These are phyloP conservation scores for Xylaria sp. DNA, from an alignment of 2,329 filamentous ascomycete species.

Conservation along the genomic window DNA sequence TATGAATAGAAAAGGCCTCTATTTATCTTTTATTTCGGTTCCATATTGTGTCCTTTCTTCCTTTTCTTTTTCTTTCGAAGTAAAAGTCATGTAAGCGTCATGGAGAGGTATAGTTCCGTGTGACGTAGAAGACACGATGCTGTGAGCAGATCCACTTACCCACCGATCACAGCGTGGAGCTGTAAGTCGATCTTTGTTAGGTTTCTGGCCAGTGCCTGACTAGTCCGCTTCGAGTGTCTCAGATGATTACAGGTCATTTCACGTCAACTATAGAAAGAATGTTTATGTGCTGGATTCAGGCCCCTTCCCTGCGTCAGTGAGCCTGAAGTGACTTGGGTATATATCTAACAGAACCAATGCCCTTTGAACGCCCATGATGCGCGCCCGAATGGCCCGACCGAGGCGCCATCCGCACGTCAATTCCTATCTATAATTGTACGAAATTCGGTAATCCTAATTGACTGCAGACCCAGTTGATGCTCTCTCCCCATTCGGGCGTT, in stretches of 20 bases:
- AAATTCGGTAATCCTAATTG: conserved; percentile 39
- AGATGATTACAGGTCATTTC: neutral
- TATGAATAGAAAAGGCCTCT: neutral
- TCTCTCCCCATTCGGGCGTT: conserved; percentile 43
- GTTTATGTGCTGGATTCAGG: conserved; percentile 10
- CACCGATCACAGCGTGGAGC: neutral
- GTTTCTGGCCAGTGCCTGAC: conserved; percentile 12
- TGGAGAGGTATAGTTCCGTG: conserved; percentile 16
- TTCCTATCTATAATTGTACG: neutral
- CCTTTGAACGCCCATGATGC: conserved; percentile 20
- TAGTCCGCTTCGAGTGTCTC: conserved; percentile 10
- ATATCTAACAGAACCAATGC: conserved; percentile 22
- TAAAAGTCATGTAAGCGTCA: conserved; percentile 30
- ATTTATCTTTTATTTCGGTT: neutral
- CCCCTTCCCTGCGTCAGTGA: neutral
- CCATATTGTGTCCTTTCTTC: neutral
- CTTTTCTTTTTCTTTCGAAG: neutral
- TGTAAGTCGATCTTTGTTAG: neutral
- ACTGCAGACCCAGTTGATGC: conserved; percentile 45
- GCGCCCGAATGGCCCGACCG: neutral
- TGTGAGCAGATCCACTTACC: conserved; percentile 13
- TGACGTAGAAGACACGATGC: conserved; percentile 31
- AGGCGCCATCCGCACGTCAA: neutral
- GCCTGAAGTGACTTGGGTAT: conserved; percentile 27
- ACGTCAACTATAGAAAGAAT: neutral